phyloP scores from a whole-genome alignment of 495 filamentous ascomycete genomes.

The Bombardia bombarda region DNA sequence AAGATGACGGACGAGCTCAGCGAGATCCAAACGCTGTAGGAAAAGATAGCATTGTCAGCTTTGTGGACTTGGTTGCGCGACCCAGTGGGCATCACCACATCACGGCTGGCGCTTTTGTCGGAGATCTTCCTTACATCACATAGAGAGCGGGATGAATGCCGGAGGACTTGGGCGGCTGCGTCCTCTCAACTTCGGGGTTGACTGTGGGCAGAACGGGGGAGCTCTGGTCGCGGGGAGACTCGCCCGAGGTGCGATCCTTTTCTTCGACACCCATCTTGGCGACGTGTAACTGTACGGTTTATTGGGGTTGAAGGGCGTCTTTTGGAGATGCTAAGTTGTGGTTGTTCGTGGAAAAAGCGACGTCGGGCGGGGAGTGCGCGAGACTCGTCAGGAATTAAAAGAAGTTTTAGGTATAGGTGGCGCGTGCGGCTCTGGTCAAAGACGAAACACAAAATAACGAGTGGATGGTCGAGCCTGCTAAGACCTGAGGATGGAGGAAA shows the following conservation, averaged over 20 bases:
- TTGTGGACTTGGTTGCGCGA: too few species aligned
- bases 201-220: constrained; percentile 69
- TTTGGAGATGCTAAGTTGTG: background rate
- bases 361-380: background rate
- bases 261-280: constrained; percentile 50
- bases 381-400: background rate
- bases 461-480: constrained; percentile 28
- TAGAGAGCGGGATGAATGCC: constrained; percentile 78
- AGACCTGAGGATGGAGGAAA: constrained; percentile 8
- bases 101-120: background rate
- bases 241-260: constrained; percentile 73
- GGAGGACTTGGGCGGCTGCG: constrained; percentile 48
- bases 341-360: background rate
- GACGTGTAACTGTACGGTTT: background rate
- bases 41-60: background rate
- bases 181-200: constrained; percentile 63
- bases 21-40: constrained; percentile 79
- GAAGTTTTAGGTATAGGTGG: background rate
- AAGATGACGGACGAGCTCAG: constrained; percentile 90
- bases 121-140: constrained; percentile 58
- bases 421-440: too few species aligned
- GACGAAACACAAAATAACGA: too few species aligned
- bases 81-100: too few species aligned
- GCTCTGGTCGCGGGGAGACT: constrained; percentile 49
- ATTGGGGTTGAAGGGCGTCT: background rate